Base-by-base conservation (phyloP, 148 eudicot species). In the Selenicereus undatus region DNA sequence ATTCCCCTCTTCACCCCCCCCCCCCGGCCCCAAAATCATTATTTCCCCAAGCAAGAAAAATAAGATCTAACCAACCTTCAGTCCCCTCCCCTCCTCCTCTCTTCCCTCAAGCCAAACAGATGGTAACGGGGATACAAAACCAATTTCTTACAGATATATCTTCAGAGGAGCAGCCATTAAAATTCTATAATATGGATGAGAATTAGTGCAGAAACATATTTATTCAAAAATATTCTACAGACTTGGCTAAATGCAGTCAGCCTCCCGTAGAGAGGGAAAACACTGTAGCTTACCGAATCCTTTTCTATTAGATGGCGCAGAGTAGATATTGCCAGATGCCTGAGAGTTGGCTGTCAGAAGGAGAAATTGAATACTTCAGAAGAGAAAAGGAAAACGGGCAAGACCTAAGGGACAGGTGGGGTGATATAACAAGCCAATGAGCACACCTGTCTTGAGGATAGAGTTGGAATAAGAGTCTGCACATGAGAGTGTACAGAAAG, bases 251-350 rank as follows among this genome's bases (percentile, higher is more conserved):
- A 26, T 17, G 32, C 30, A 30, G 21, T 14, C n/a, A 22, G 74
- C 75, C 27, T 21, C 24, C 30, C 32, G 10, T 26, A 17, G 48
- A 79, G 17, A 50, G 32, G 17, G 65, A 43, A 73, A 12, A 36
- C 27, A 17, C 79, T n/a, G 17, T 32, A 81, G 85, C 99, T 88
- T 71, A 96, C 99, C 85, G 99, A 87, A 85, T 96, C 99, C 86
- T 96, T 96, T 86, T 96, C 99, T 81, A 96, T 92, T 77, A 96
- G 97, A 88, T 96, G 99, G 27, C 94, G 92, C 75, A 96, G 87
- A 82, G 99, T 96, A 62, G 98, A 87, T 69, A 96, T 87, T 81
- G 99, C 98, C 83, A 96, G 88, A 88, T 92, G 95, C 86, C 99
- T 91, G 83, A 96, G 89, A 64, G 91, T 84, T 62, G 99, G 99